Base-by-base conservation (phyloP, 2,329 filamentous ascomycete species). In the Cladosporium halotolerans region DNA sequence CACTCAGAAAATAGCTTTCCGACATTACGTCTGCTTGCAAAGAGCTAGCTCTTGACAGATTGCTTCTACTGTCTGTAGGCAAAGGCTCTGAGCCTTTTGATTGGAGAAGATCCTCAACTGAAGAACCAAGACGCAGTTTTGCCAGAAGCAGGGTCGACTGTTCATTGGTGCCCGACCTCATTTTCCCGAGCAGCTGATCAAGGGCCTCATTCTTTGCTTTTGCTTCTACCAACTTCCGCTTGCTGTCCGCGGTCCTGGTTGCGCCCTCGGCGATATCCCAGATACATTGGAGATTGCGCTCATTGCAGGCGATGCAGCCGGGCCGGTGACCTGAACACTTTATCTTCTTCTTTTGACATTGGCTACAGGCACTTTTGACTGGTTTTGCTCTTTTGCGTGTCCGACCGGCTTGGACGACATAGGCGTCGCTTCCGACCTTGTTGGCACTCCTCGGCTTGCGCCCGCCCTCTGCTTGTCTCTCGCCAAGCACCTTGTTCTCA, bases 241-340 rank as follows among this genome's bases (percentile, higher is more conserved):
- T 53, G 19, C 45, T 36, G 36, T 53, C 50, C 2, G 50, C 50
- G 13, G 50, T 53, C 19, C 50, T 39, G 36, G 50, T 53, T 32
- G 46, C 10, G 10, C 50, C 50, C 14, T 53, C 50, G 10, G 42
- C 42, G 11, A 53, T 46, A n/a, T 53, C 50, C 50, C 50, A 53
- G 3, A 43, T 46, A 13, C 50, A 53, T 39, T 45, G 33, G 8
- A 53, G 43, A 16, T 41, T 46, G 11, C 50, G 50, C 18, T 53
- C 50, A 28, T 33, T 45, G 19, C 50, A 53, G n/a, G 46, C 46
- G 3, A 42, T 34, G 16, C 50, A 53, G 1, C 46, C 44, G 6
- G 50, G 50, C 8, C 50, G 50, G 11, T 53, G 42, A 9, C 50
- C 50, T 14, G 50, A 53, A 19, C 50, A 53, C 33, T 53, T 53